These are phyloP conservation scores for Plectranthus barbatus DNA, from an alignment of 257 asterid genomes.

Conservation along the genomic window DNA sequence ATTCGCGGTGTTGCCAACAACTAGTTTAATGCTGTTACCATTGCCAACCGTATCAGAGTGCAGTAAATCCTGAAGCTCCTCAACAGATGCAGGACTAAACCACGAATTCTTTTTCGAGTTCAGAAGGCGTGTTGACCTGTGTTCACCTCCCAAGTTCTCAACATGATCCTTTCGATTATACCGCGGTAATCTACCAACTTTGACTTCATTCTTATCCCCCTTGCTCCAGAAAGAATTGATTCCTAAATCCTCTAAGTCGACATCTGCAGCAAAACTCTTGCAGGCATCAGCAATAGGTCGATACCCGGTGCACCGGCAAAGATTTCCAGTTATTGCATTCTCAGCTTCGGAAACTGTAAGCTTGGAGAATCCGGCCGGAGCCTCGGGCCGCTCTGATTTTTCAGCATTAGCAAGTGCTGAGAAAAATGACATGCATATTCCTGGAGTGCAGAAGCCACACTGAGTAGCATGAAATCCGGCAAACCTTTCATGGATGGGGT, in stretches of 20 bases:
- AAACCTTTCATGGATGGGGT: constrained; percentile 18
- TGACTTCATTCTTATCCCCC: background rate
- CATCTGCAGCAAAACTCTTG: constrained; percentile 17
- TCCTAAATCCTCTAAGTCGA: constrained; percentile 18
- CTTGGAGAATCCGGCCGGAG: constrained; percentile 14
- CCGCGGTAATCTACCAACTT: background rate
- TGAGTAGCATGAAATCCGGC: constrained; percentile 19
- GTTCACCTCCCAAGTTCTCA: background rate
- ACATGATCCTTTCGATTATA: constrained; percentile 4
- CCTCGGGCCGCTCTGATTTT: background rate
- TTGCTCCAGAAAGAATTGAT: constrained; percentile 14
- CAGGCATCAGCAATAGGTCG: constrained; percentile 20
- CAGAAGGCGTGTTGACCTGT: background rate
- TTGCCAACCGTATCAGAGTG: background rate
- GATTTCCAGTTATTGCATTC: constrained; percentile 11
- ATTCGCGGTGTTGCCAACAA: constrained; percentile 11
- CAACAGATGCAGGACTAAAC: constrained; percentile 1
- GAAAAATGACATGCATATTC: constrained; percentile 17
- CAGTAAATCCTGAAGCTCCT: constrained; percentile 7
- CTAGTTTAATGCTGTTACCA: background rate
- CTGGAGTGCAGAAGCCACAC: constrained; percentile 20
- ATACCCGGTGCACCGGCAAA: constrained; percentile 18
- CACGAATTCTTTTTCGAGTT: constrained; percentile 9
- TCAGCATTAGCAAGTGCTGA: constrained; percentile 16
- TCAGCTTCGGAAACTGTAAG: constrained; percentile 17